Percentiles rank a stretch among this genome's conserved stretches.
Conservation (phyloP, 2,329 filamentous ascomycete genomes). For the Hypoxylon sp. region DNA sequence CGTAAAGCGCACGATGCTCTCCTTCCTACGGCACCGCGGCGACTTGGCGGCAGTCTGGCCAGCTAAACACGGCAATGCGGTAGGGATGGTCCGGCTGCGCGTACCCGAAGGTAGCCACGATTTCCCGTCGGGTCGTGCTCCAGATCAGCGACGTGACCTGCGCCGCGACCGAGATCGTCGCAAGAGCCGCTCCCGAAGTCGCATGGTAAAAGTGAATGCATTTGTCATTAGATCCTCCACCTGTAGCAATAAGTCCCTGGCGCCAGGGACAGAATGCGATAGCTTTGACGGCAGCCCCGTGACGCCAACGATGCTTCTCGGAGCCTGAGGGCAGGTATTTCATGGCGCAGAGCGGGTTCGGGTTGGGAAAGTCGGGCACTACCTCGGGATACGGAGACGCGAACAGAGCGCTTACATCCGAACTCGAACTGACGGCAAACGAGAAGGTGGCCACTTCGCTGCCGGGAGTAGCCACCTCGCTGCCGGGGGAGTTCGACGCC, state of each 20-base stretch:
- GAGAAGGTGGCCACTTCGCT: neutral
- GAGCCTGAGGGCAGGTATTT: conserved; percentile 64
- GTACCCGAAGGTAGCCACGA: conserved; percentile 94
- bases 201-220: conserved; percentile 97
- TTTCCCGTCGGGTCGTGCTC: conserved; percentile 86
- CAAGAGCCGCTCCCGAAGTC: conserved; percentile 82
- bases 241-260: conserved; percentile 85
- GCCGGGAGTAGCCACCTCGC: neutral
- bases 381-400: conserved; percentile 9
- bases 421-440: conserved; percentile 1
- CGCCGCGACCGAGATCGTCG: conserved; percentile 90
- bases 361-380: conserved; percentile 8
- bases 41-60: conserved; percentile 90
- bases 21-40: conserved; percentile 87
- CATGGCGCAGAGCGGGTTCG: conserved; percentile 44
- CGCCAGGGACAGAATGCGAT: conserved; percentile 98
- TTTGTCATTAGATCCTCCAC: conserved; percentile 92
- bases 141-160: conserved; percentile 95
- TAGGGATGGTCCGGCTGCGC: conserved; percentile 89
- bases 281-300: conserved; percentile 92
- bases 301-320: conserved; percentile 78
- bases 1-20: conserved; percentile 83
- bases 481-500: neutral
- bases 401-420: conserved; percentile 2
- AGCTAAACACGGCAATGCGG: conserved; percentile 91